Evolutionary conservation across 2,329 filamentous ascomycete genomes (phyloP), one percentile per base, ranked within the genome.

Genomic region (Penicillium psychrosexuale): DNA sequence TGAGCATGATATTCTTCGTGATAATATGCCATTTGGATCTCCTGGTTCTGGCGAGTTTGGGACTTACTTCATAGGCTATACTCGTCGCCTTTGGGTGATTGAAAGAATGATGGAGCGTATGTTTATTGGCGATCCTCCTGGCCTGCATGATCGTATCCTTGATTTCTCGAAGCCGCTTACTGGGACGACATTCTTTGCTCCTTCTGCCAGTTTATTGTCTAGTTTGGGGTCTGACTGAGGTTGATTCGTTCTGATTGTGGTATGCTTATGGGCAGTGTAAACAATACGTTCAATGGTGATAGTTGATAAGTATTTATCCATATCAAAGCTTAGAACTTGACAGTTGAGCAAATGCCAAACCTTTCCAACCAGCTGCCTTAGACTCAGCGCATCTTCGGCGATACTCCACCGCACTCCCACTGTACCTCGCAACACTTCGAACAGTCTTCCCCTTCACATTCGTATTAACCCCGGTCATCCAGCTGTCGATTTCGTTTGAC

Each of bases 1-100:
- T 8, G 82, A 84, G 65, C 70, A 80, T 57, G 77, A 75, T 34
- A 82, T 84, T 38, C 68, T 84, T 3, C 74, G 82, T 0, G 82
- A 84, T 54, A 85, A 84, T 57, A 84, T 84, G 82, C 82, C 82
- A 0, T 84, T 84, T 66, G 82, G 82, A 0, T 79, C 78, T 0
- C 81, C 82, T 0, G 78, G 75, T 0, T 64, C 72, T 0, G 45
- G 11, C n/a, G 45, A 47, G 12, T 47, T 47, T 28, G 45, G 33
- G 3, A 51, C 49, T 2, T 51, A 51, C 22, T 51, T 46, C 12
- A 51, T 51, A 17, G 49, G 49, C 12, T 51, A 51, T 27, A 77
- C 80, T 2, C 47, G 56, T 2, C 69, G 72, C 13, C 64, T 84
- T 3, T 84, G 80, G 80, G 81, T 84, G 0, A 76, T 80, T 42